phyloP scores from a whole-genome alignment of 176 grass and related monocot species.

The Aegilops bicornis region DNA sequence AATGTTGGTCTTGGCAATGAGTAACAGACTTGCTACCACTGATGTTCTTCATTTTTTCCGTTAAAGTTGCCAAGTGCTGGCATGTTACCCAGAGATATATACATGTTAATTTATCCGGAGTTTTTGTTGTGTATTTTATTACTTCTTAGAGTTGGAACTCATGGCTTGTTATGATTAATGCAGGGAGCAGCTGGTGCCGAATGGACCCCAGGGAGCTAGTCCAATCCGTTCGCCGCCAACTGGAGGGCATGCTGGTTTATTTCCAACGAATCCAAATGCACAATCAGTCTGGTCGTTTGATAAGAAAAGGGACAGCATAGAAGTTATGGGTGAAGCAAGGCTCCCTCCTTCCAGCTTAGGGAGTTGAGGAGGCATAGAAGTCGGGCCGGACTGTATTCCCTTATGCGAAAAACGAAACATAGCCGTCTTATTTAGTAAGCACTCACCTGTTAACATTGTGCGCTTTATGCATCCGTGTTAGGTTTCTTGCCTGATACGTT shows the following conservation, averaged over 20 bases:
- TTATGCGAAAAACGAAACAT: slow-evolving; percentile 27
- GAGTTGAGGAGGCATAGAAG: slow-evolving; percentile 18
- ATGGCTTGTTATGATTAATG: slow-evolving; percentile 8
- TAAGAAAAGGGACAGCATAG: slow-evolving; percentile 57
- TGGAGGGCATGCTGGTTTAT: slow-evolving; percentile 30
- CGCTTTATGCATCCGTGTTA: slow-evolving; percentile 1
- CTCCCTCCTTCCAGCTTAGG: slow-evolving; percentile 19
- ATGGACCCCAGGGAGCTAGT: slow-evolving; percentile 39
- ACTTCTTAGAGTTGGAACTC: neutral
- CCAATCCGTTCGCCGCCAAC: slow-evolving; percentile 22
- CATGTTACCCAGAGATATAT: neutral
- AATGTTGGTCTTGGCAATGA: slow-evolving; percentile 7
- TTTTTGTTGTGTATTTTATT: neutral
- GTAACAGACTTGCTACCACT: neutral
- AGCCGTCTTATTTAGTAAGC: slow-evolving; percentile 35
- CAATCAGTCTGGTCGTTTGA: slow-evolving; percentile 80
- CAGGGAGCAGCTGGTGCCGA: slow-evolving; percentile 52
- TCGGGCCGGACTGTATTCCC: slow-evolving; percentile 43
- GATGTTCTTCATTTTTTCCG: neutral
- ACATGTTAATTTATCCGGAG: neutral
- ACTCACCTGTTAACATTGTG: slow-evolving; percentile 31
- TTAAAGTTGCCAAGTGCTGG: neutral
- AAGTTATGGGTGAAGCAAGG: slow-evolving; percentile 35
- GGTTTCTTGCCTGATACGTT: slow-evolving; percentile 8
- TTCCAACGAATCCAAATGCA: slow-evolving; percentile 54